A percentile compares a stretch with the other conserved stretches of the same genome.
phyloP scores from a whole-genome alignment of 106 monocot genomes.

The Allium sativum region DNA sequence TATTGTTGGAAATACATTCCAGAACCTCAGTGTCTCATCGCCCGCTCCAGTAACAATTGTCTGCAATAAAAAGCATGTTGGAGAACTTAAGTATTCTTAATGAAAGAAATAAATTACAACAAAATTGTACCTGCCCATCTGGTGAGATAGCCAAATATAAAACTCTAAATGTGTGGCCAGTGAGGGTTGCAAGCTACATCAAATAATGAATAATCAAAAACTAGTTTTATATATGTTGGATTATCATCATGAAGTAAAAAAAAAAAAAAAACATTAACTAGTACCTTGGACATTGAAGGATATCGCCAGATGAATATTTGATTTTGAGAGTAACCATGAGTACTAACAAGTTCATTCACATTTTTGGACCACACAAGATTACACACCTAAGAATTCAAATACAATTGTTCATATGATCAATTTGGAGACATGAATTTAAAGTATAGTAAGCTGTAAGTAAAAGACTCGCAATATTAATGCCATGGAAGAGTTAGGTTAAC shows the following conservation, averaged over 20 bases:
- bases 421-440: too few species aligned
- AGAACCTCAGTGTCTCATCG: conserved; percentile 88
- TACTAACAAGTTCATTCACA: conserved; percentile 93
- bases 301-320: conserved; percentile 96
- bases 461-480: too few species aligned
- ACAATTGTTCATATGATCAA: not conserved
- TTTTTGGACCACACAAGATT: conserved; percentile 98
- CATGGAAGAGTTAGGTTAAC: too few species aligned
- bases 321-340: conserved; percentile 93
- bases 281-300: conserved; percentile 85
- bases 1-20: conserved; percentile 86
- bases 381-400: conserved; percentile 44
- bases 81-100: too few species aligned
- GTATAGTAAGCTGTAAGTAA: too few species aligned
- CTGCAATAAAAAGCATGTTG: conserved; percentile 10
- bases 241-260: too few species aligned
- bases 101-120: not conserved
- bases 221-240: too few species aligned
- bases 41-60: conserved; percentile 96
- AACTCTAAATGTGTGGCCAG: conserved; percentile 95
- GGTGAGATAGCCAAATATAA: conserved; percentile 90
- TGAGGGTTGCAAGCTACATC: conserved; percentile 72
- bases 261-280: too few species aligned
- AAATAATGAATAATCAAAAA: not conserved
- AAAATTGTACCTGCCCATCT: conserved; percentile 72